Evolutionary conservation across 139 green algal species (phyloP), one percentile per base, ranked within the genome.

Genomic region (Ettlia oleoabundans): DNA sequence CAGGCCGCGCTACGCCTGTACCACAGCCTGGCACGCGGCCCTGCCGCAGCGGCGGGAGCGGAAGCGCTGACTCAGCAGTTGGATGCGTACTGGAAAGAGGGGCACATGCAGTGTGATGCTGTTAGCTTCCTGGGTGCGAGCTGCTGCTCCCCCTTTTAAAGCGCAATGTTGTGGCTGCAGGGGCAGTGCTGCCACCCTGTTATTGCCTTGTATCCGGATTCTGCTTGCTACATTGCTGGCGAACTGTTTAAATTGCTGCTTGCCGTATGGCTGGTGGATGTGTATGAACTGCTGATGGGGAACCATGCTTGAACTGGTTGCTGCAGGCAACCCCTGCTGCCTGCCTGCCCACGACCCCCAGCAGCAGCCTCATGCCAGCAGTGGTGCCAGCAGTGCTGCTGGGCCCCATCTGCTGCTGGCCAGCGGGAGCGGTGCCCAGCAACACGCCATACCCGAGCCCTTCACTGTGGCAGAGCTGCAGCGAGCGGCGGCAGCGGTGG

Each of bases 401-500:
- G 30, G 24, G 15, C 61, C 76, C 1, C n/a, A 15, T 13, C 40
- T 82, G 55, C 61, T 82, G 40, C 76, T 73, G 4, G 40, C 76
- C 58, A 72, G 40, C 21, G 76, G 76, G 40, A 80, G 52, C 53
- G 73, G 73, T 19, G 73, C 33, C 13, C 52, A 68, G 73, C 73
- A 80, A 52, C 73, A 80, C 9, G 35, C 42, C 73, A 80, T 80
- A 7, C 52, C 73, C 15, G 73, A 80, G 53, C 52, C 73, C 24
- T 80, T 80, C 37, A 80, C 73, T 8, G 53, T 80, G 8, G 24
- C 53, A 7, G 73, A 80, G 73, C 73, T 80, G 73, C 73, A 80
- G 73, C 73, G 38, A 8, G 73, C 73, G 38, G 73, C 73, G 0
- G 73, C 73, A 13, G 58, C 73, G 0, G 53, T 80, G 53, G 73